Evolutionary conservation across 2,329 filamentous ascomycete genomes (phyloP).

Genomic region (Passalora sequoiae): DNA sequence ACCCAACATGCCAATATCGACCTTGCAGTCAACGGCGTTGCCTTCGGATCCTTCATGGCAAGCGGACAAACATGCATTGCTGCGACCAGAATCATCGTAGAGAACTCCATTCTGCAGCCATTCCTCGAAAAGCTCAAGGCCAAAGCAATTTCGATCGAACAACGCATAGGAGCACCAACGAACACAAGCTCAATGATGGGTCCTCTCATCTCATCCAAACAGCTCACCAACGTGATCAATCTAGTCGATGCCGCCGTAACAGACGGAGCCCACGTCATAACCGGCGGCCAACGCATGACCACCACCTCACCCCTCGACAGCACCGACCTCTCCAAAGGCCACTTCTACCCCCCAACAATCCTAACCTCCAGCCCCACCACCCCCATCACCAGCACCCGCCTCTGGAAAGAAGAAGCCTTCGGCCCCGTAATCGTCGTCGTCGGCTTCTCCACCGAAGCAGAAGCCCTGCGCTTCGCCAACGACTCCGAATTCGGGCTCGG

Average conservation of each 20-base stretch:
- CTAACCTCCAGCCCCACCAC: slow-evolving; percentile 28
- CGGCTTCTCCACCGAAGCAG: slow-evolving; percentile 44
- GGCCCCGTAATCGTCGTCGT: slow-evolving; percentile 41
- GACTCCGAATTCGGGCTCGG: slow-evolving; percentile 48
- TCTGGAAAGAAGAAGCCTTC: slow-evolving; percentile 50
- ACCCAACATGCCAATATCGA: slow-evolving; percentile 42
- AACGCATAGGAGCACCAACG: slow-evolving; percentile 62
- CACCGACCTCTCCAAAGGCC: slow-evolving; percentile 48
- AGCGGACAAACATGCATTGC: slow-evolving; percentile 56
- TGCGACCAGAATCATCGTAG: slow-evolving; percentile 51
- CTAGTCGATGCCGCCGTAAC: slow-evolving; percentile 61
- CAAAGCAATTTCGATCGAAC: slow-evolving; percentile 62
- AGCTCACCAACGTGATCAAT: slow-evolving; percentile 60
- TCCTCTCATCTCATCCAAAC: slow-evolving; percentile 55
- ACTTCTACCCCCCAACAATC: slow-evolving; percentile 46
- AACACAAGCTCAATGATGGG: slow-evolving; percentile 64
- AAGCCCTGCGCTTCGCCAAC: slow-evolving; percentile 47
- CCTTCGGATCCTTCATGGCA: slow-evolving; percentile 51
- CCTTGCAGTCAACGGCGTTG: slow-evolving; percentile 55
- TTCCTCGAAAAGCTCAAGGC: slow-evolving; percentile 56
- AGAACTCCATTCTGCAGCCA: slow-evolving; percentile 48
- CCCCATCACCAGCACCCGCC: slow-evolving; percentile 21
- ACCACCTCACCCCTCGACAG: slow-evolving; percentile 48
- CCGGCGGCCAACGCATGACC: slow-evolving; percentile 41
- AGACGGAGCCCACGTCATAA: slow-evolving; percentile 47